These are phyloP conservation scores for Yamadazyma kitorensis DNA, from an alignment of 805 yeast species.

Conservation along the genomic window DNA sequence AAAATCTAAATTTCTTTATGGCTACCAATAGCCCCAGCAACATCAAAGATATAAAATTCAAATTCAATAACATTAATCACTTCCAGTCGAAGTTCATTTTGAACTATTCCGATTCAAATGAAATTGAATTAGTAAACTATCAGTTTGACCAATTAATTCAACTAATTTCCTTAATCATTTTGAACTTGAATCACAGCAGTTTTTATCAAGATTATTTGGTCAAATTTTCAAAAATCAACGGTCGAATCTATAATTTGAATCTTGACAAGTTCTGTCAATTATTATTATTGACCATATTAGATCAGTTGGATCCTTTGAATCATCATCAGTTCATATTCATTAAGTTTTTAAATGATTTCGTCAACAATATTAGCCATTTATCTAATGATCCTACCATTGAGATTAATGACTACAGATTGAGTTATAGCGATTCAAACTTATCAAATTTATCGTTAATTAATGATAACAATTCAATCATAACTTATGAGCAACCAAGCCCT, in stretches of 20 bases:
- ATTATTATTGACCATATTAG: slow-evolving; percentile 5
- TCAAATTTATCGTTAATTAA: slow-evolving; percentile 10
- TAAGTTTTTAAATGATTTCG: slow-evolving; percentile 9
- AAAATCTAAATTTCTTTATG: slow-evolving; percentile 5
- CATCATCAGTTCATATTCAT: slow-evolving; percentile 7
- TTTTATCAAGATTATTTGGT: slow-evolving; percentile 6
- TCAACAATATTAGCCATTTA: slow-evolving; percentile 1
- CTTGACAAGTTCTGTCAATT: slow-evolving; percentile 7
- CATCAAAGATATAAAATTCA: slow-evolving; percentile 6
- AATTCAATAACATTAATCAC: slow-evolving; percentile 1
- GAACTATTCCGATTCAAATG: neutral
- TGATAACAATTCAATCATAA: slow-evolving; percentile 6
- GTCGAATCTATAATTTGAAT: slow-evolving; percentile 11
- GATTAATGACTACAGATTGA: slow-evolving; percentile 9
- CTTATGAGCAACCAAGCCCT: slow-evolving; percentile 4
- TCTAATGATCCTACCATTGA: slow-evolving; percentile 10
- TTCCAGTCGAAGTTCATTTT: slow-evolving; percentile 1
- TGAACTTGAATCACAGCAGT: slow-evolving; percentile 2
- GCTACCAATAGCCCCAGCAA: neutral
- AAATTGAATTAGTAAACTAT: slow-evolving; percentile 1
- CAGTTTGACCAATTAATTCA: slow-evolving; percentile 8
- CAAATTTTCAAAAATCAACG: slow-evolving; percentile 11
- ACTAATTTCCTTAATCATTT: slow-evolving; percentile 4
- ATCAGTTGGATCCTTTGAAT: neutral
- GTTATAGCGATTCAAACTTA: slow-evolving; percentile 13